These are phyloP conservation scores for Exserohilum turcica DNA, from an alignment of 2,329 filamentous ascomycete genomes.

Conservation along the genomic window DNA sequence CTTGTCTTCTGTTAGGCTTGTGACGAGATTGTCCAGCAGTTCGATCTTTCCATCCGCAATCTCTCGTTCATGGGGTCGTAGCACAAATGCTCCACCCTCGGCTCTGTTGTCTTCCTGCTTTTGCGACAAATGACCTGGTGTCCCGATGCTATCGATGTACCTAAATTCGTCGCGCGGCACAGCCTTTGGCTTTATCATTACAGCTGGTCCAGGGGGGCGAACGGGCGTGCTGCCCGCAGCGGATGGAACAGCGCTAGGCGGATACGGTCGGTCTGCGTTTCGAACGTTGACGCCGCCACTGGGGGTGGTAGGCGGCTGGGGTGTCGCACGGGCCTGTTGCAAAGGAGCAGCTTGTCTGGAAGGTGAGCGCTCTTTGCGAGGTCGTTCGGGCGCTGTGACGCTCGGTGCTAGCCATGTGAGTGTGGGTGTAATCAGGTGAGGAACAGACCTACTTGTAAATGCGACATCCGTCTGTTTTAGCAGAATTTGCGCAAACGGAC, in stretches of 20 bases:
- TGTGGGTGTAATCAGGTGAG: background rate
- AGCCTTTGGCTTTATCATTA: slow-evolving; percentile 55
- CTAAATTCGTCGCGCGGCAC: slow-evolving; percentile 50
- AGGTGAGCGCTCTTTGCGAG: slow-evolving; percentile 15
- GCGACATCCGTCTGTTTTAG: slow-evolving; percentile 50
- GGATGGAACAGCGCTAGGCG: slow-evolving; percentile 21
- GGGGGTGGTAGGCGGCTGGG: slow-evolving; percentile 15
- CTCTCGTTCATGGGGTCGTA: slow-evolving; percentile 78
- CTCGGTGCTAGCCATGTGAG: slow-evolving; percentile 29
- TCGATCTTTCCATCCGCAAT: slow-evolving; percentile 76
- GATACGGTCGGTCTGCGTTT: slow-evolving; percentile 20
- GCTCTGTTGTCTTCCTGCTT: slow-evolving; percentile 61
- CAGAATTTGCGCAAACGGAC: slow-evolving; percentile 61
- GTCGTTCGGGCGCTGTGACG: slow-evolving; percentile 13
- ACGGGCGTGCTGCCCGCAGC: slow-evolving; percentile 21
- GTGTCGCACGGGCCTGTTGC: slow-evolving; percentile 14
- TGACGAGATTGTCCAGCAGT: slow-evolving; percentile 71
- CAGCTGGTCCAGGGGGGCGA: slow-evolving; percentile 47
- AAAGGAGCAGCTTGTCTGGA: slow-evolving; percentile 16
- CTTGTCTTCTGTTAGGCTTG: slow-evolving; percentile 77
- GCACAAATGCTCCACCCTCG: slow-evolving; percentile 62
- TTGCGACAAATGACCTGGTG: slow-evolving; percentile 42
- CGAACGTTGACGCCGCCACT: slow-evolving; percentile 21
- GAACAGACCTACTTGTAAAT: slow-evolving; percentile 38
- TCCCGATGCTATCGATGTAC: slow-evolving; percentile 45